Base-by-base conservation (phyloP, 1,284 basidiomycete genomes). In the Agaricales sp. region DNA sequence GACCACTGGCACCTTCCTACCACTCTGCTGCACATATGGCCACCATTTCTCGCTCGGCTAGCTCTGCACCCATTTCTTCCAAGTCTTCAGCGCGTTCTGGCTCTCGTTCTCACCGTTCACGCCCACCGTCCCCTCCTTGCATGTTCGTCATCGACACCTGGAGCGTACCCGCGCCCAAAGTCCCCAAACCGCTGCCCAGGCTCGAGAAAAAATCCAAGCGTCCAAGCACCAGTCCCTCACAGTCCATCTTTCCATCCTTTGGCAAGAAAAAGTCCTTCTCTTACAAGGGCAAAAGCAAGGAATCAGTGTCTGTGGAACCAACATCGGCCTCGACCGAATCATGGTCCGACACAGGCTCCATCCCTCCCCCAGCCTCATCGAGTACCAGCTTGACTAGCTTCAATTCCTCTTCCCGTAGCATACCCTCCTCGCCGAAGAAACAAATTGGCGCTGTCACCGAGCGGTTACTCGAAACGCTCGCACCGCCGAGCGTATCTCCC, bases 121-220 rank as follows among this genome's bases (percentile, higher is more conserved):
- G 39, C 6, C 39, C 39, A 6, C 39, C n/a, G 6, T 41, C 39
- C 6, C 39, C 39, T 18, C 39, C 8, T n/a, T 41, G 8, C 39
- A 41, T 41, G 39, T 41, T 8, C 16, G 39, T 41, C 39, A n/a
- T n/a, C n/a, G n/a, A n/a, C n/a, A 41, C n/a, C 39, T 41, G 39
- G 39, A 20, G n/a, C 16, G 8, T 41, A 4, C 39, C 39, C 6
- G 8, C 39, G 8, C 39, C 39, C 39, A 41, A 41, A 16, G n/a
- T 8, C n/a, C 39, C 39, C 6, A 41, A 41, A 41, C 39, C 39
- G 8, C 39, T 41, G 6, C 39, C 39, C 4, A 41, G 18, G 19
- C 16, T 41, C 6, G 39, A 41, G 39, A 41, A 41, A 16, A 41
- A 41, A 18, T 18, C 39, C 6, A 41, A n/a, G 19, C 16, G 8